Conservation (phyloP, 768 basidiomycete species). For the Rhodotorula diobovata region DNA sequence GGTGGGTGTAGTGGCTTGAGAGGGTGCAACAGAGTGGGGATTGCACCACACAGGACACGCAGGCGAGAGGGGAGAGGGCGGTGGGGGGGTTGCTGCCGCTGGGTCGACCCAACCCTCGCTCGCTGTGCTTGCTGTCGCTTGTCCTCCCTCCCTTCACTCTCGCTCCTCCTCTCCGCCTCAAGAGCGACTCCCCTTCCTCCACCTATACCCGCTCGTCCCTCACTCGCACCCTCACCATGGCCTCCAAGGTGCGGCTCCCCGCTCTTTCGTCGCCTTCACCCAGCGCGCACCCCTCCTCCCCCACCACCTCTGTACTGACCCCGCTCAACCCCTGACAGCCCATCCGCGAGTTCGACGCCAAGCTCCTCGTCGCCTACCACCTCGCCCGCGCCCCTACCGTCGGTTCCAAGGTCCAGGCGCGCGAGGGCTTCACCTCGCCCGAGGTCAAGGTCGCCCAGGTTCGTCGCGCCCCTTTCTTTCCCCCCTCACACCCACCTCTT, state of each 20-base stretch:
- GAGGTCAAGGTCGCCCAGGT: slow-evolving; percentile 67
- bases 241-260: slow-evolving; percentile 27
- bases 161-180: background rate
- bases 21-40: no score
- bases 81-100: background rate
- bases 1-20: no score
- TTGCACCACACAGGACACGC: no score
- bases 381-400: slow-evolving; percentile 81
- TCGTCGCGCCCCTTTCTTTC: background rate
- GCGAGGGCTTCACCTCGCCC: slow-evolving; percentile 62
- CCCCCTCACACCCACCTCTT: background rate
- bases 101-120: no score
- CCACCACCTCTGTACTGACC: background rate
- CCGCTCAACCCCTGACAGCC: slow-evolving; percentile 48
- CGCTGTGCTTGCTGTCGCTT: background rate
- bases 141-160: background rate
- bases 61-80: background rate
- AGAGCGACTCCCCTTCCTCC: background rate
- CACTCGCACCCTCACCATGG: slow-evolving; percentile 11
- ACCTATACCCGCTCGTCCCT: background rate
- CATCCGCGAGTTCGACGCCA: slow-evolving; percentile 98
- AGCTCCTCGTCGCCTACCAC: slow-evolving; percentile 96
- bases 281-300: background rate
- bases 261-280: background rate
- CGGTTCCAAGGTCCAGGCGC: slow-evolving; percentile 54